Evolutionary conservation across 495 filamentous ascomycete genomes (phyloP).

Genomic region (Lophiostoma macrostomum): DNA sequence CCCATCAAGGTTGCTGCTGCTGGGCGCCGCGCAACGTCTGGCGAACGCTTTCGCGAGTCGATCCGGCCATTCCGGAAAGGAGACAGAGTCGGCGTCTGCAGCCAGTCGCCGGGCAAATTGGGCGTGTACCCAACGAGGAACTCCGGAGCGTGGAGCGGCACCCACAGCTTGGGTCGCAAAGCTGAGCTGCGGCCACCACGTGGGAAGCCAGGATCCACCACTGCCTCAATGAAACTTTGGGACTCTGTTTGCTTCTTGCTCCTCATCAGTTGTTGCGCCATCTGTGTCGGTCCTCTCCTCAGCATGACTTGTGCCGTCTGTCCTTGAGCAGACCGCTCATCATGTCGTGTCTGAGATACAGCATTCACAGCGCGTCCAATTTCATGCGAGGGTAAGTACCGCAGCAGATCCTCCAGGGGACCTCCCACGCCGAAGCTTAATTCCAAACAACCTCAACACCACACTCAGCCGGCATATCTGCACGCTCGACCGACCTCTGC

Average conservation of each 20-base stretch:
- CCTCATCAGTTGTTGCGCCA: neutral
- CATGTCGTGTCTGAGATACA: too few species aligned
- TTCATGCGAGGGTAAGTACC: too few species aligned
- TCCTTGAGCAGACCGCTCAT: too few species aligned
- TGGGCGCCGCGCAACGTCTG: too few species aligned
- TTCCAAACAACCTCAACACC: too few species aligned
- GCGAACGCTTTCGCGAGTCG: too few species aligned
- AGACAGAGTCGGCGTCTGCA: neutral
- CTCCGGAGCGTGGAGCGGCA: conserved; percentile 7
- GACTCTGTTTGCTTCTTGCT: neutral
- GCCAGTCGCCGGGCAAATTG: neutral
- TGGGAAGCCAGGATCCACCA: conserved; percentile 12
- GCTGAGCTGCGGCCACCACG: conserved; percentile 17
- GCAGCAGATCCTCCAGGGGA: neutral
- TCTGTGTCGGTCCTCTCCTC: neutral
- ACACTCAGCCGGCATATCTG: too few species aligned
- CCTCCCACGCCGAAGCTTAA: neutral
- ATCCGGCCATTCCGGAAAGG: conserved; percentile 1
- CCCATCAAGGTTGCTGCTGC: too few species aligned
- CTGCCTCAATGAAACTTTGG: neutral
- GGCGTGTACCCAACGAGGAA: conserved; percentile 4
- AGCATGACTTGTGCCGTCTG: too few species aligned
- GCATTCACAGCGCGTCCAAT: too few species aligned
- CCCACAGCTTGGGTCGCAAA: conserved; percentile 10
- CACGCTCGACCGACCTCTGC: too few species aligned